Evolutionary conservation across 1,139 yeast species (phyloP).

Genomic region (Blastobotrys persicus): DNA sequence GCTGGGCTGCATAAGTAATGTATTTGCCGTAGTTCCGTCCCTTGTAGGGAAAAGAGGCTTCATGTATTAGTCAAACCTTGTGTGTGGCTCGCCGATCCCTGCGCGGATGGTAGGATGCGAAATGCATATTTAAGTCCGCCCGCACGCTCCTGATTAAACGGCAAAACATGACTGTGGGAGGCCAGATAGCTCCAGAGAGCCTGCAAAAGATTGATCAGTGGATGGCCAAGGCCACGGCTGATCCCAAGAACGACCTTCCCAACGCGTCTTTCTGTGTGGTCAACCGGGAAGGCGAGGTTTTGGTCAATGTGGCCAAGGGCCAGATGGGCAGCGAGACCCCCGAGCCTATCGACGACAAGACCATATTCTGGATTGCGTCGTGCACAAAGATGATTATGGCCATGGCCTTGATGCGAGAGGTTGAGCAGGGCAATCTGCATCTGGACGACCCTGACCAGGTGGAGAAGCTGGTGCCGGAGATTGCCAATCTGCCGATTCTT

Average conservation of each 20-base stretch:
- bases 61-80: too few species aligned
- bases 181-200: neutral
- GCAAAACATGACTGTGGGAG: neutral
- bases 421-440: slow-evolving; percentile 45
- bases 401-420: slow-evolving; percentile 47
- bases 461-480: slow-evolving; percentile 29
- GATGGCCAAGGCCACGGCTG: slow-evolving; percentile 3
- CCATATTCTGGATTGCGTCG: slow-evolving; percentile 44
- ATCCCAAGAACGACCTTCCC: slow-evolving; percentile 2
- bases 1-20: too few species aligned
- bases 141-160: neutral
- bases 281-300: neutral
- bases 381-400: slow-evolving; percentile 52
- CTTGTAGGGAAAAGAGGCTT: too few species aligned
- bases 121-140: neutral
- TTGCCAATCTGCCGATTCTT: slow-evolving; percentile 41
- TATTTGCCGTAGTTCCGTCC: too few species aligned
- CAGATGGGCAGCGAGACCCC: slow-evolving; percentile 6
- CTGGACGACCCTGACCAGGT: slow-evolving; percentile 40
- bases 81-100: neutral
- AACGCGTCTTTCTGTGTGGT: slow-evolving; percentile 6
- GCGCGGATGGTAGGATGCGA: neutral
- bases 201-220: neutral
- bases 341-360: slow-evolving; percentile 34
- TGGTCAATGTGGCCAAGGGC: slow-evolving; percentile 1